phyloP scores from a whole-genome alignment of 164 flowering plant species.

The Nymphaea colorata region DNA sequence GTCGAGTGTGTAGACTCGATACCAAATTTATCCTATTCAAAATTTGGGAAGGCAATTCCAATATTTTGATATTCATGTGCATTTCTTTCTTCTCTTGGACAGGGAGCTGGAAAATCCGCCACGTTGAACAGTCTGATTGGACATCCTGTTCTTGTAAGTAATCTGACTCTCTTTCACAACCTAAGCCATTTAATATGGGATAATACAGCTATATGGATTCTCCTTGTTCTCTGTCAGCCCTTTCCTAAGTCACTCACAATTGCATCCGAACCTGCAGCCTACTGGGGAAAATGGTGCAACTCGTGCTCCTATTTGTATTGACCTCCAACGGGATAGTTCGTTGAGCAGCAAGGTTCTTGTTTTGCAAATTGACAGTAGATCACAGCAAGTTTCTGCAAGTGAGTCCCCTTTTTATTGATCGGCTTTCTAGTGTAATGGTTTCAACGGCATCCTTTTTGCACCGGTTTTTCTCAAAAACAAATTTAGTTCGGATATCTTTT shows the following conservation, averaged over 20 bases:
- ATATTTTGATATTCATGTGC: too few relatives aligned
- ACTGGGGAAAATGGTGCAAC: slow-evolving; percentile 99
- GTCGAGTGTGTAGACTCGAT: too few relatives aligned
- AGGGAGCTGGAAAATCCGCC: slow-evolving; percentile 99
- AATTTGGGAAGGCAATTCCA: too few relatives aligned
- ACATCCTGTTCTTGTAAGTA: slow-evolving; percentile 87
- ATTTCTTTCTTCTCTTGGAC: slow-evolving; percentile 1
- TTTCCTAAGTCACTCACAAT: neutral
- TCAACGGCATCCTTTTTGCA: too few relatives aligned
- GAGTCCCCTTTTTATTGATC: slow-evolving; percentile 16
- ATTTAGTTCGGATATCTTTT: too few relatives aligned
- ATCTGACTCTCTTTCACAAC: neutral
- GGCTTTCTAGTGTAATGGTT: too few relatives aligned
- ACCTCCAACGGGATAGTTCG: slow-evolving; percentile 56
- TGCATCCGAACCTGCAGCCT: slow-evolving; percentile 39
- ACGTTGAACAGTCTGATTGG: slow-evolving; percentile 90
- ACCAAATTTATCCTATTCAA: too few relatives aligned
- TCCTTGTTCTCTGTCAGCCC: too few relatives aligned
- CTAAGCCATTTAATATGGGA: too few relatives aligned
- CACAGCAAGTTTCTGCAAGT: slow-evolving; percentile 97
- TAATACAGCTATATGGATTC: too few relatives aligned
- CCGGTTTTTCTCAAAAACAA: too few relatives aligned
- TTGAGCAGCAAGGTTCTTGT: slow-evolving; percentile 68
- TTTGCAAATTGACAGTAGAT: slow-evolving; percentile 83
- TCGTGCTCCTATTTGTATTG: slow-evolving; percentile 85